A percentile compares a stretch with the other conserved stretches of the same genome.
phyloP scores from a whole-genome alignment of 2,329 filamentous ascomycete species.

The Verticillium zaregamsianum region DNA sequence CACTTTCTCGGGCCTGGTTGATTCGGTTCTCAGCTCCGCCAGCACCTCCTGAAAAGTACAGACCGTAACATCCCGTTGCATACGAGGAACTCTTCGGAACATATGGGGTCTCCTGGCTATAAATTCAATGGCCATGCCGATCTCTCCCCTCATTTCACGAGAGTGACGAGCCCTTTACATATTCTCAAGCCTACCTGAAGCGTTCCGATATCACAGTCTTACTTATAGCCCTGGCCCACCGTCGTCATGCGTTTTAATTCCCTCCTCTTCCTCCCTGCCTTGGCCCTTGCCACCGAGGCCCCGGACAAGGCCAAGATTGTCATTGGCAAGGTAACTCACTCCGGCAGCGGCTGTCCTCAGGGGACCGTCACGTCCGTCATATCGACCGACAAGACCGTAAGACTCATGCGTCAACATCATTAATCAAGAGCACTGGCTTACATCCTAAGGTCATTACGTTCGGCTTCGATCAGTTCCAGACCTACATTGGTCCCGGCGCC shows the following conservation, averaged over 20 bases:
- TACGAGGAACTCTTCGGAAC: not conserved
- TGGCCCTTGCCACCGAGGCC: constrained; percentile 4
- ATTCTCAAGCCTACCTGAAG: not conserved
- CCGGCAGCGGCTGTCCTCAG: constrained; percentile 10
- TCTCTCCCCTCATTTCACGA: not conserved
- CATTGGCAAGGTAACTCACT: constrained; percentile 5
- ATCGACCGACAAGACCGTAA: constrained; percentile 7
- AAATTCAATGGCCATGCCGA: not conserved
- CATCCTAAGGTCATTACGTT: constrained; percentile 8
- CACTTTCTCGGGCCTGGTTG: not conserved
- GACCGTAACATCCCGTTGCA: not conserved
- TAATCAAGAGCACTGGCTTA: not conserved
- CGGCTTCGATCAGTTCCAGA: constrained; percentile 12
- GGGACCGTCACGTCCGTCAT: constrained; percentile 6
- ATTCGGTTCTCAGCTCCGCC: not conserved
- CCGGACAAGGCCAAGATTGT: constrained; percentile 5
- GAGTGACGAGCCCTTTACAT: not conserved
- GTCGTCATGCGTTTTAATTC: not conserved
- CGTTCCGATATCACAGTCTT: not conserved
- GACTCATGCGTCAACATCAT: not conserved
- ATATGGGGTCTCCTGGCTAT: not conserved
- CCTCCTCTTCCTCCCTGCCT: constrained; percentile 1
- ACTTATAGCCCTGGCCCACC: not conserved
- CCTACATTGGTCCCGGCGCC: constrained; percentile 11
- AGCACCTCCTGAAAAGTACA: not conserved